Percentiles rank a stretch among this genome's conserved stretches.
Evolutionary conservation across 2,329 filamentous ascomycete species (phyloP).

Genomic region (Fusarium bulbicola): DNA sequence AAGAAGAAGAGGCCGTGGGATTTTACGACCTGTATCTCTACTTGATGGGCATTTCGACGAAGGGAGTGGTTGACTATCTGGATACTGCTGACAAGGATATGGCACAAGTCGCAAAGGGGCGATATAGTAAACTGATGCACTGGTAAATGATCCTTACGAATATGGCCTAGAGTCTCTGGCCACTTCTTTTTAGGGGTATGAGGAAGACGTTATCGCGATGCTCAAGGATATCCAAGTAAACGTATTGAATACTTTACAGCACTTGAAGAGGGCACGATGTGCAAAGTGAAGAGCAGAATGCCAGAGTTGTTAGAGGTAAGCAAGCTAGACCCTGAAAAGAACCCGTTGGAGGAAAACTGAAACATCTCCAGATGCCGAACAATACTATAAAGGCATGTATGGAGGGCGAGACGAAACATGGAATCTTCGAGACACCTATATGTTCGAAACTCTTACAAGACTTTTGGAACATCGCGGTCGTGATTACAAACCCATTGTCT

Average conservation of each 20-base stretch:
- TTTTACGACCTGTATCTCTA: conserved; percentile 27
- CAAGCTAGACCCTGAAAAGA: background rate
- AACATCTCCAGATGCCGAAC: conserved; percentile 12
- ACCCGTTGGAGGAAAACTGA: background rate
- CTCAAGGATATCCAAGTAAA: conserved; percentile 12
- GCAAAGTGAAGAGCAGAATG: conserved; percentile 29
- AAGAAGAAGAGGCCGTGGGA: background rate
- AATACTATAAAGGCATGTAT: conserved; percentile 30
- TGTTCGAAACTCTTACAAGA: conserved; percentile 23
- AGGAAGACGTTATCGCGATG: conserved; percentile 15
- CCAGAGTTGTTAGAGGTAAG: conserved; percentile 20
- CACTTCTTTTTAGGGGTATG: conserved; percentile 17
- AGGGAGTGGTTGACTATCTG: conserved; percentile 20
- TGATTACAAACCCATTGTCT: conserved; percentile 22
- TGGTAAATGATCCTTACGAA: conserved; percentile 23
- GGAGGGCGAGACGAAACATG: conserved; percentile 22
- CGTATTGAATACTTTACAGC: conserved; percentile 14
- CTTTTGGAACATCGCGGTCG: conserved; percentile 20
- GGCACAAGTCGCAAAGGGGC: conserved; percentile 17
- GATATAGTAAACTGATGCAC: conserved; percentile 17
- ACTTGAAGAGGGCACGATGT: conserved; percentile 4
- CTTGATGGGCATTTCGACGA: conserved; percentile 26
- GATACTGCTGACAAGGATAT: conserved; percentile 26
- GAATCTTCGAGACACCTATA: conserved; percentile 27
- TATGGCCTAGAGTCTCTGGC: conserved; percentile 26